Conservation (phyloP, 768 basidiomycete species). For the Chiua virens region DNA sequence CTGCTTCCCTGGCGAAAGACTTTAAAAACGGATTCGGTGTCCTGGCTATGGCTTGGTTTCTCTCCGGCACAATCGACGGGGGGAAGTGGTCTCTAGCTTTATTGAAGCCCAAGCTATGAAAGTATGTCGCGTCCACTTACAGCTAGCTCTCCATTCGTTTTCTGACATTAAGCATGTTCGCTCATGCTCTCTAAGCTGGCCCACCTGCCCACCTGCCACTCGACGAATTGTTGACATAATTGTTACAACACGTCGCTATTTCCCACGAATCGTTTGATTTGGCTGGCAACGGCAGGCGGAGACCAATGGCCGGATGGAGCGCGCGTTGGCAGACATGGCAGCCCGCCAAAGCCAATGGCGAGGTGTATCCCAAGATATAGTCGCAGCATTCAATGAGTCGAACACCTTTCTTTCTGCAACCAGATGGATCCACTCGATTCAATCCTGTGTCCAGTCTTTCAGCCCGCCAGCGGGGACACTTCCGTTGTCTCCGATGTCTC, state of each 20-base stretch:
- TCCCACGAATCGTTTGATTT: no score
- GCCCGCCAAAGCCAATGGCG: constrained; percentile 10
- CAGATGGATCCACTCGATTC: neutral
- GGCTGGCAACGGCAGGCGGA: neutral
- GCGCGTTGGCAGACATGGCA: constrained; percentile 12
- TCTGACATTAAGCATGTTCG: no score
- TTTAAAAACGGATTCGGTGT: neutral
- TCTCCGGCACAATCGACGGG: neutral
- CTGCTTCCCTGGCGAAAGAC: neutral
- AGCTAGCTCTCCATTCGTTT: no score
- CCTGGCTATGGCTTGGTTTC: neutral
- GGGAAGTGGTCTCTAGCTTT: neutral
- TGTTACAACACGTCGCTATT: no score
- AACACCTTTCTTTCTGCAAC: no score
- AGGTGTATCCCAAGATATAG: neutral
- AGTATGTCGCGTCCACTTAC: neutral
- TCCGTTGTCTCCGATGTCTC: no score
- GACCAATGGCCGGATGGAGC: neutral
- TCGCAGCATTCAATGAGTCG: neutral
- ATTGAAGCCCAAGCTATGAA: neutral
- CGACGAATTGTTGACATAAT: no score
- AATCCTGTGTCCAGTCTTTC: fast-evolving
- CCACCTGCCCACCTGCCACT: no score
- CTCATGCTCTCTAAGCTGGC: no score
- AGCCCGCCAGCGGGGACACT: no score